A percentile compares a stretch with the other conserved stretches of the same genome.
phyloP scores from a whole-genome alignment of 1,139 yeast genomes.

The Pichia sp. region DNA sequence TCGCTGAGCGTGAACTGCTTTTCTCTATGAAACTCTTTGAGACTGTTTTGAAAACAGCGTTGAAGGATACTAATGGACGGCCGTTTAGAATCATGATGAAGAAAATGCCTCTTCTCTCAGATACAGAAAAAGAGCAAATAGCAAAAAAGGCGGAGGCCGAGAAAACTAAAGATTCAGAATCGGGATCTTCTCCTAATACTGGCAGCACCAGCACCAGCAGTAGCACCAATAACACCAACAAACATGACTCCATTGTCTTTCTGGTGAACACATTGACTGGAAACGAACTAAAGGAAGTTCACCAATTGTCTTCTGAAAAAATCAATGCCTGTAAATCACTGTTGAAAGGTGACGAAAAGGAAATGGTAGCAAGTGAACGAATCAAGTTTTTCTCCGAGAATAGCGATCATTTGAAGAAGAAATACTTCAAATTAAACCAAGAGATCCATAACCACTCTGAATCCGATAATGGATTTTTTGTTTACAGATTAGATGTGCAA shows the following conservation, averaged over 20 bases:
- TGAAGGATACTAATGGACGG: conserved; percentile 21
- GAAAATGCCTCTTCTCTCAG: not conserved
- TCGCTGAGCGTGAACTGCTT: conserved; percentile 70
- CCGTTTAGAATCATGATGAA: conserved; percentile 21
- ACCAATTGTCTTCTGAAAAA: conserved; percentile 12
- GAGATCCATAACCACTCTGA: conserved; percentile 10
- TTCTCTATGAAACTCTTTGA: conserved; percentile 53
- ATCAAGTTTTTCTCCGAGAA: conserved; percentile 11
- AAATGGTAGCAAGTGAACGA: conserved; percentile 9
- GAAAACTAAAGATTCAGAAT: not conserved
- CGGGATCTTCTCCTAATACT: too few species aligned
- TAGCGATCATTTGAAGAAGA: conserved; percentile 7
- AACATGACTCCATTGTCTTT: conserved; percentile 2
- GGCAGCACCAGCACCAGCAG: not conserved
- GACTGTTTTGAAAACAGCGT: conserved; percentile 37
- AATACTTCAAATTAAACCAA: conserved; percentile 11
- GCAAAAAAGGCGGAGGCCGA: not conserved
- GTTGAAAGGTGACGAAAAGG: not conserved
- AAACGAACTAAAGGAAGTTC: conserved; percentile 8
- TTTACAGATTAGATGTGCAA: conserved; percentile 18
- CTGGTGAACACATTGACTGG: conserved; percentile 10
- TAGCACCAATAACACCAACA: not conserved
- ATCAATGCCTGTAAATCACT: conserved; percentile 5
- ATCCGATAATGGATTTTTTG: conserved; percentile 11
- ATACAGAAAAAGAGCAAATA: not conserved